Conservation (phyloP, 768 basidiomycete species). For the Hericium coralloides region DNA sequence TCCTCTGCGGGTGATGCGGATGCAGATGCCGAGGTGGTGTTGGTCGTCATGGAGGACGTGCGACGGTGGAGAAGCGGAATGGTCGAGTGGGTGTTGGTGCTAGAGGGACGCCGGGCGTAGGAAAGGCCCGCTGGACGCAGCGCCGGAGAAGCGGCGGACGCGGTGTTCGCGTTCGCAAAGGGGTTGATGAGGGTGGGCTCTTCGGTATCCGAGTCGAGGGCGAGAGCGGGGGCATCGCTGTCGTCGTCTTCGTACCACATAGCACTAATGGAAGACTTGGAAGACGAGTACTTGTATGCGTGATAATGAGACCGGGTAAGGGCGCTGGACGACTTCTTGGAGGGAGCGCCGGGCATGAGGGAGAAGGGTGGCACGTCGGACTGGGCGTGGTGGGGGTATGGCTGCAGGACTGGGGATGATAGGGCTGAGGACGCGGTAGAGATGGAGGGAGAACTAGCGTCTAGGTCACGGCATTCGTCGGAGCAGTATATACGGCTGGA, state of each 20-base stretch:
- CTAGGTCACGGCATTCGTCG: slow-evolving; percentile 14
- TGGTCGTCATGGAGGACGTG: slow-evolving; percentile 6
- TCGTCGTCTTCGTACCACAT: slow-evolving; percentile 14
- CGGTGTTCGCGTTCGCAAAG: not conserved
- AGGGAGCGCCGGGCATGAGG: slow-evolving; percentile 5
- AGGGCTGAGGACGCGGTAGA: slow-evolving; percentile 16
- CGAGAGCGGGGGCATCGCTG: not conserved
- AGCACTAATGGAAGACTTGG: slow-evolving; percentile 3
- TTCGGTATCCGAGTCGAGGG: slow-evolving; percentile 1
- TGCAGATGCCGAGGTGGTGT: slow-evolving; percentile 3
- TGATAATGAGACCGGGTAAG: not conserved
- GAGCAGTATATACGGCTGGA: slow-evolving; percentile 17
- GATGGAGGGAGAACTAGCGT: slow-evolving; percentile 16
- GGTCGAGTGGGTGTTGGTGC: slow-evolving; percentile 16
- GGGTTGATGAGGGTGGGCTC: not conserved
- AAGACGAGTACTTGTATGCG: not conserved
- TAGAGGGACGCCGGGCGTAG: slow-evolving; percentile 15
- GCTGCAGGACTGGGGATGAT: slow-evolving; percentile 13
- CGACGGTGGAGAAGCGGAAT: slow-evolving; percentile 14
- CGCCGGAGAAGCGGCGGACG: too few species aligned
- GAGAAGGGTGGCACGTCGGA: slow-evolving; percentile 8
- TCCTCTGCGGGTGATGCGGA: slow-evolving; percentile 4
- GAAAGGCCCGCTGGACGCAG: slow-evolving; percentile 6
- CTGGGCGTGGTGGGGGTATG: not conserved
- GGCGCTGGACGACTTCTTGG: slow-evolving; percentile 4